phyloP scores from a whole-genome alignment of 1,139 yeast genomes.

The Chernovozyma aurita region DNA sequence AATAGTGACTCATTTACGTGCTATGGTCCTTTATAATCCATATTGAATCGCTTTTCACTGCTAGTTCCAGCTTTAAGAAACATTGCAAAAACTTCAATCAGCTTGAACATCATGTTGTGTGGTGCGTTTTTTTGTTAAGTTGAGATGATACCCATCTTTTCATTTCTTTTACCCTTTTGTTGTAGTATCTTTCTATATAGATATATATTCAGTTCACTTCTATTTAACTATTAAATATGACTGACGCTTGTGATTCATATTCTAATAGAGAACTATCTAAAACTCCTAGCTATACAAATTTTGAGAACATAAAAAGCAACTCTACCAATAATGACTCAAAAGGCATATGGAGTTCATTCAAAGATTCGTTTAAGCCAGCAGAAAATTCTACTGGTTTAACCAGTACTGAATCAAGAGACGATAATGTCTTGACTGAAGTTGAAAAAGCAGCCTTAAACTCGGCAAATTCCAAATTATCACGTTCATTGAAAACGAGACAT shows the following conservation, averaged over 20 bases:
- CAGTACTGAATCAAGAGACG: constrained; percentile 12
- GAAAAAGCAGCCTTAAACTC: constrained; percentile 34
- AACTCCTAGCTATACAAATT: constrained; percentile 6
- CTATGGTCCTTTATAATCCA: background rate
- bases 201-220: too few species aligned
- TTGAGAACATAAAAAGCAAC: constrained; percentile 7
- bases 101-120: too few species aligned
- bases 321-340: background rate
- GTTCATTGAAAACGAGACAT: constrained; percentile 32
- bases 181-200: too few species aligned
- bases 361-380: constrained; percentile 36
- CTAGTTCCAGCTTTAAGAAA: too few species aligned
- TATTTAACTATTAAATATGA: too few species aligned
- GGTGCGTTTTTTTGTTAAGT: too few species aligned
- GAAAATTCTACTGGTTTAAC: constrained; percentile 18
- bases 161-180: too few species aligned
- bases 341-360: constrained; percentile 23
- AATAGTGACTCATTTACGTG: background rate
- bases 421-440: constrained; percentile 24
- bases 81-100: too few species aligned
- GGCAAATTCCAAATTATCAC: constrained; percentile 35
- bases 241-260: too few species aligned
- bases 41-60: background rate
- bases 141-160: too few species aligned
- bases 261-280: constrained; percentile 1